phyloP scores from a whole-genome alignment of 768 basidiomycete genomes.

The Cystobasidium ongulense region DNA sequence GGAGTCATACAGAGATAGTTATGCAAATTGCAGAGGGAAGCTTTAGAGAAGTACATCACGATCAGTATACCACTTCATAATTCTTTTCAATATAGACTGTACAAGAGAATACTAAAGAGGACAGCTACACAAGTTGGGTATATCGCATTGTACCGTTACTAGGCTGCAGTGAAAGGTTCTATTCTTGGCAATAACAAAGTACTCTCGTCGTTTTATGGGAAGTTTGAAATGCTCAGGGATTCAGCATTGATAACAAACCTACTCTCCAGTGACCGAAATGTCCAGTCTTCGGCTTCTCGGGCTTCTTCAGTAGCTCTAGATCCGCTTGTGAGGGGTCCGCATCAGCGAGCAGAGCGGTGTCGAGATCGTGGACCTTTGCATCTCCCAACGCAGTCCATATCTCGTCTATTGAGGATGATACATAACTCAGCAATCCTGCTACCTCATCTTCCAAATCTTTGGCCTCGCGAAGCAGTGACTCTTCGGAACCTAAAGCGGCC shows the following conservation, averaged over 20 bases:
- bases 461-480: background rate
- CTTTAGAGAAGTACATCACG: background rate
- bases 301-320: background rate
- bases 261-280: conserved; percentile 12
- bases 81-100: background rate
- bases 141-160: too few relatives aligned
- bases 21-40: background rate
- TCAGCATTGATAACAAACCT: background rate
- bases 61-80: too few relatives aligned
- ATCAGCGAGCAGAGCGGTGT: conserved; percentile 20
- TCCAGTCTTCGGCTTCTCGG: conserved; percentile 1
- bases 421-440: background rate
- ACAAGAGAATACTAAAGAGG: background rate
- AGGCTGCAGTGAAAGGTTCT: too few relatives aligned
- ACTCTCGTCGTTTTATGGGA: too few relatives aligned
- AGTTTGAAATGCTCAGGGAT: too few relatives aligned
- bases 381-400: conserved; percentile 12
- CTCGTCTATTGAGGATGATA: background rate
- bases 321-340: conserved; percentile 8
- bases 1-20: background rate
- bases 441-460: background rate
- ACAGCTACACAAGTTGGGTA: background rate
- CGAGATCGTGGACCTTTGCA: conserved; percentile 16
- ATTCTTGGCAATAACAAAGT: too few relatives aligned
- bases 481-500: background rate